Base-by-base conservation (phyloP, 495 filamentous ascomycete species). In the Talaromyces stipitatus region DNA sequence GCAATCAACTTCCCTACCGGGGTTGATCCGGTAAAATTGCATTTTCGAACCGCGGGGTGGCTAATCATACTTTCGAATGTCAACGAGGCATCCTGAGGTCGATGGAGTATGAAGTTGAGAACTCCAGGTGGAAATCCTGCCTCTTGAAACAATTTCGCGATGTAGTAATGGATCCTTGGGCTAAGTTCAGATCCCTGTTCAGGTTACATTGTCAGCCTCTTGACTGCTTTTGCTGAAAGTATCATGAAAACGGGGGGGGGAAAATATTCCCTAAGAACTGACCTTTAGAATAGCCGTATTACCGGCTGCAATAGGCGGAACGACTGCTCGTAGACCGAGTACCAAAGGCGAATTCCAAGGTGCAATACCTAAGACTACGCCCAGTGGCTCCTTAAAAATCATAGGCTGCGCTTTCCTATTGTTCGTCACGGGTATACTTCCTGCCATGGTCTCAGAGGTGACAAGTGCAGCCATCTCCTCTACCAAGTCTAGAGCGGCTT, bases 311-410 rank as follows among this genome's bases (percentile, higher is more conserved):
- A 96, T 76, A n/a, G 92, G 86, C 61, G 80, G 87, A 27, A 84
- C 72, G 18, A 92, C 69, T 1, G 89, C 77, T 61, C 89, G 84
- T n/a, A 85, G 69, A 33, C 82, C 82, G 12, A 90, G 72, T 29
- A 78, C 76, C 60, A 85, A 85, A 36, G 90, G 83, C 1, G 74
- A 78, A 62, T 86, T 87, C 89, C 91, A 96, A 26, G 92, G 90
- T 20, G 89, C 90, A 70, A 95, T 90, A 29, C 81, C 84, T n/a
- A 96, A 73, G 2, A 92, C 71, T 24, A 94, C 90, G 18, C 91
- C 91, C 62, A 83, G 90, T 4, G 91, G 91, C 68, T 95, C 87
- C 63, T 85, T 88, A 52, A 83, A 71, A n/a, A 95, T 86, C 86
- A 16, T 50, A 50, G 14, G 33, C 33, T n/a, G n/a, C n/a, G n/a